Evolutionary conservation across 2,329 filamentous ascomycete genomes (phyloP).

Genomic region (Nemania diffusa): DNA sequence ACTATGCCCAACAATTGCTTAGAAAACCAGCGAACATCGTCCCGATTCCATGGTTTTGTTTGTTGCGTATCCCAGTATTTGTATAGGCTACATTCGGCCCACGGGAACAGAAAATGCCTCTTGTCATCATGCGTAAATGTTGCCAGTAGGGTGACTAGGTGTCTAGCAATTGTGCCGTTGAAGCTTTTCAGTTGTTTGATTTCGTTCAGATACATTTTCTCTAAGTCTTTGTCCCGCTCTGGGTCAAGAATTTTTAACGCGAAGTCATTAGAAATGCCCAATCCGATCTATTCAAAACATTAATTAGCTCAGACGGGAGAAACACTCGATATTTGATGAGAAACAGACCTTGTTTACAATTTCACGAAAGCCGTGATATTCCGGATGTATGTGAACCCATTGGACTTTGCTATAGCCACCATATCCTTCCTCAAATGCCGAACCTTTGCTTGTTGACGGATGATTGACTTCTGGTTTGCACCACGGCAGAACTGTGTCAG

Average conservation of each 20-base stretch:
- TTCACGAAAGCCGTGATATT: conserved; percentile 5
- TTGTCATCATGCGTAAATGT: neutral
- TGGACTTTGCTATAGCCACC: conserved; percentile 3
- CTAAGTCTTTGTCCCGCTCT: neutral
- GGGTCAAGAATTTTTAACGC: conserved; percentile 2
- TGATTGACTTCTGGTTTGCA: conserved; percentile 2
- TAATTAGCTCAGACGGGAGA: neutral
- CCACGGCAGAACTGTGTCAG: neutral
- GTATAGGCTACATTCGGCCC: neutral
- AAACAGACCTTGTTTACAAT: neutral
- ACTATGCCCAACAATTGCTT: neutral
- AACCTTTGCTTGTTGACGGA: no score
- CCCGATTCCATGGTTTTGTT: neutral
- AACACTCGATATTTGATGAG: neutral
- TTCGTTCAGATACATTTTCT: neutral
- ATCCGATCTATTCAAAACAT: conserved; percentile 4
- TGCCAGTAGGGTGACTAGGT: conserved; percentile 1
- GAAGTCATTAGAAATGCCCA: neutral
- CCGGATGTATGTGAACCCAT: conserved; percentile 4
- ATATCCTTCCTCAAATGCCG: no score
- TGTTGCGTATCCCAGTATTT: neutral
- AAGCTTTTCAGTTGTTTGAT: conserved; percentile 2
- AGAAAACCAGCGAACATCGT: neutral
- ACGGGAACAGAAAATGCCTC: conserved; percentile 3
- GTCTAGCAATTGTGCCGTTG: neutral